These are phyloP conservation scores for Candida anglica DNA, from an alignment of 805 yeast species.

Conservation along the genomic window DNA sequence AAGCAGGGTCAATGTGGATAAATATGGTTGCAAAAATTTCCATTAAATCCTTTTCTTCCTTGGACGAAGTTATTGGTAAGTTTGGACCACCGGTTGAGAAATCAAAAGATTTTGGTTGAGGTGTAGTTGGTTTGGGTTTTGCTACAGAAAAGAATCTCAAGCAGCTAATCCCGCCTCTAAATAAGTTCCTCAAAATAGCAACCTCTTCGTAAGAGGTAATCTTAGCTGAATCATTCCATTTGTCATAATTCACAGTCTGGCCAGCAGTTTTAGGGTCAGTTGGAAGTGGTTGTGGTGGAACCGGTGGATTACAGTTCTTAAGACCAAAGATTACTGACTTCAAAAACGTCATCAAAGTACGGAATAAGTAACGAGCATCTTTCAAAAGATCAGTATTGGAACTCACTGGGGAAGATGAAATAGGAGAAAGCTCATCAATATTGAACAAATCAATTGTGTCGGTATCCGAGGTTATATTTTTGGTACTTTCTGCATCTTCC, in stretches of 20 bases:
- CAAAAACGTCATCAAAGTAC: slow-evolving; percentile 84
- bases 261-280: slow-evolving; percentile 44
- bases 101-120: slow-evolving; percentile 34
- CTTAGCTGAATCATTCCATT: slow-evolving; percentile 85
- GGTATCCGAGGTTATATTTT: not conserved
- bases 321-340: slow-evolving; percentile 87
- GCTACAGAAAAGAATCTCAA: slow-evolving; percentile 66
- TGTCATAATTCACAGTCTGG: slow-evolving; percentile 37
- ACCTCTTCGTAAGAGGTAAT: slow-evolving; percentile 83
- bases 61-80: slow-evolving; percentile 79
- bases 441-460: slow-evolving; percentile 26
- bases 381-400: slow-evolving; percentile 65
- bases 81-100: slow-evolving; percentile 78
- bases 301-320: slow-evolving; percentile 83
- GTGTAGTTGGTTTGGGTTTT: slow-evolving; percentile 39
- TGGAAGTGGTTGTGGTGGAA: slow-evolving; percentile 40
- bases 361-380: slow-evolving; percentile 83
- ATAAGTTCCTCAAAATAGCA: slow-evolving; percentile 66
- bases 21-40: slow-evolving; percentile 92
- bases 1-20: slow-evolving; percentile 90
- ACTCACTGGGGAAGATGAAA: slow-evolving; percentile 49
- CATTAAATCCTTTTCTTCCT: slow-evolving; percentile 93
- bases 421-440: slow-evolving; percentile 47
- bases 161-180: slow-evolving; percentile 81
- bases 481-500: slow-evolving; percentile 6